Base-by-base conservation (phyloP, 2,329 filamentous ascomycete genomes). In the Talaromyces verruculosus region DNA sequence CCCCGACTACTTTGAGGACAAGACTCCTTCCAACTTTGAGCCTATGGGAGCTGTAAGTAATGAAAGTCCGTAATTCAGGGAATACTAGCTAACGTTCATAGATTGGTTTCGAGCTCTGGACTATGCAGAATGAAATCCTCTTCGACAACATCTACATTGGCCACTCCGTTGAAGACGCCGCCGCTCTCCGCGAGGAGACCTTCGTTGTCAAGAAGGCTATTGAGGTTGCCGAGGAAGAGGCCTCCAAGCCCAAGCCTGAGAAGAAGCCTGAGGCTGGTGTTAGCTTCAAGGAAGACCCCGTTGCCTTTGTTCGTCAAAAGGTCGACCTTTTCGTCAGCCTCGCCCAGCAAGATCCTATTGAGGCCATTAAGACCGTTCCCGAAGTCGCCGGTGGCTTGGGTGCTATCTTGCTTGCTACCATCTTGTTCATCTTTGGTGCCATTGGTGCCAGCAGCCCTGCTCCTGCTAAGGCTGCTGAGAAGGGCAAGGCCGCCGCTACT, bases 141-240 rank as follows among this genome's bases (percentile, higher is more conserved):
- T 98, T 99, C 75, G 92, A 98, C 88, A 99, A 99, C 89, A 96
- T 99, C 85, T 99, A 98, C 88, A 93, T 99, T 79, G 95, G 95
- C 70, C 95, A 99, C 88, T 98, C 94, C 22, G 80, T 95, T 72
- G 92, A 92, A 77, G 95, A 99, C 72, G 95, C 95, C 69, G 88
- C 91, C 80, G 91, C 93, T 83, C 85, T 99, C 76, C 91, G 92
- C 74, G 86, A 90, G 70, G 92, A 97, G 86, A 92, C 92, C 64
- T 99, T 93, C 80, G 89, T 92, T 76, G 82, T 92, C 82, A 99
- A 99, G 91, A 85, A 89, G 79, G 84, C 88, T 65, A 83, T 91
- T 61, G 95, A 99, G 85, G 86, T 90, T 84, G 87, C 89, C 58
- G 85, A 91, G 72, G 91, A 95, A 78, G 87, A 91, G 72, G 90